Evolutionary conservation across 1,139 yeast species (phyloP), one percentile per base, ranked within the genome.

Genomic region (Ogataea hybrid): DNA sequence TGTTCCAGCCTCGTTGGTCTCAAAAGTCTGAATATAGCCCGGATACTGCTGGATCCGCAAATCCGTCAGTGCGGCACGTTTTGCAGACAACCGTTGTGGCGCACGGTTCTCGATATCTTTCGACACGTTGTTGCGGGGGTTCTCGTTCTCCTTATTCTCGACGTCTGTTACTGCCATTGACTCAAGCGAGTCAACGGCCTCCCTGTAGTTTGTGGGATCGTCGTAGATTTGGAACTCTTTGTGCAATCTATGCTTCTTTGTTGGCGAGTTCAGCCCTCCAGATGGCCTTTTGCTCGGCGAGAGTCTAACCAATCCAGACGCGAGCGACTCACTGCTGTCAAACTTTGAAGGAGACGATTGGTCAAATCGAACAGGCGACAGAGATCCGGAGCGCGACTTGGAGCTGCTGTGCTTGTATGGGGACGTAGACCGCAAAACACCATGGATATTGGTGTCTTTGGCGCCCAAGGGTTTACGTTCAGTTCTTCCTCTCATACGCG

Each of bases 21-120:
- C 27, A 6, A n/a, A 28, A 6, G 31, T 15, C 29, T 50, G 53
- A 16, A 48, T 32, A 36, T 37, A 53, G 5, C 54, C 57, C 1
- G 57, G 56, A 31, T 37, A 50, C 18, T 36, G 31, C 16, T 37
- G 37, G 22, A 53, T 51, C 16, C 45, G 39, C 20, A 53, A 33
- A 28, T 53, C 57, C 7, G 23, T 20, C 8, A 52, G 37, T 11
- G 41, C 33, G n/a, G 18, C 11, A 28, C 54, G 44, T 16, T 34
- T 29, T 10, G 11, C 5, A 6, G 32, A 12, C 9, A 32, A 11
- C 21, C 33, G 33, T n/a, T 23, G 6, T 2, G 28, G 11, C 10
- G 29, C 4, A 5, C 11, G 30, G 18, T 38, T 38, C 21, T 18
- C 37, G 22, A 25, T 17, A 20, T 27, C 36, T 15, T 20, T 6